Evolutionary conservation across 2,329 filamentous ascomycete species (phyloP).

Genomic region (Trichoderma semiorbis): DNA sequence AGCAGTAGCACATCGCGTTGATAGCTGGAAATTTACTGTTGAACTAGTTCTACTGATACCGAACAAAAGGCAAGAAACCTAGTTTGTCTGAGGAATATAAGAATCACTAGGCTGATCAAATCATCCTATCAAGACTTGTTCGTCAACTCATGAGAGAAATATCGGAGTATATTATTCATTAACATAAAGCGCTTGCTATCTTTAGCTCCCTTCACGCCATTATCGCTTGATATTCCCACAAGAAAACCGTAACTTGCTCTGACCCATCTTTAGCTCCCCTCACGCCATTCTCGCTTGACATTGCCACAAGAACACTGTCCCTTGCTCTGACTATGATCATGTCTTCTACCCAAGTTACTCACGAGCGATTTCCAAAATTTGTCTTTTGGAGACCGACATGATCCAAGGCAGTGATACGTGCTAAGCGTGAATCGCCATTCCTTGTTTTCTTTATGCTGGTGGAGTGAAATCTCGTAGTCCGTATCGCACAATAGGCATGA

Average conservation of each 20-base stretch:
- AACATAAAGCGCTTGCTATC: neutral
- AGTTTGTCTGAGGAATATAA: neutral
- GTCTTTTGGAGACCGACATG: neutral
- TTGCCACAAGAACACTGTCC: neutral
- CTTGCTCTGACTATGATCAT: neutral
- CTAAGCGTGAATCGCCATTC: neutral
- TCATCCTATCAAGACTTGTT: neutral
- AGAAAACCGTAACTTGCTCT: too few species aligned
- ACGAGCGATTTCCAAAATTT: neutral
- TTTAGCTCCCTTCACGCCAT: neutral
- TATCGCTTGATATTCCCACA: neutral
- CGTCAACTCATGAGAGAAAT: too few species aligned
- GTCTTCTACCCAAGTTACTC: neutral
- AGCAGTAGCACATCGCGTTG: too few species aligned
- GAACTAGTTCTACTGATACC: neutral
- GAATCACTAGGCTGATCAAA: neutral
- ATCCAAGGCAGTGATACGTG: neutral
- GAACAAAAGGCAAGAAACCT: neutral
- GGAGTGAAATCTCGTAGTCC: neutral
- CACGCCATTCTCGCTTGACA: neutral
- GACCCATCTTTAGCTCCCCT: too few species aligned
- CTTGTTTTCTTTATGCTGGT: neutral
- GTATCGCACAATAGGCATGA: neutral
- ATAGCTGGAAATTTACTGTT: too few species aligned
- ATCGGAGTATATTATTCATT: neutral